Conservation (phyloP, 805 yeast genomes). For the Naumovozyma baii region DNA sequence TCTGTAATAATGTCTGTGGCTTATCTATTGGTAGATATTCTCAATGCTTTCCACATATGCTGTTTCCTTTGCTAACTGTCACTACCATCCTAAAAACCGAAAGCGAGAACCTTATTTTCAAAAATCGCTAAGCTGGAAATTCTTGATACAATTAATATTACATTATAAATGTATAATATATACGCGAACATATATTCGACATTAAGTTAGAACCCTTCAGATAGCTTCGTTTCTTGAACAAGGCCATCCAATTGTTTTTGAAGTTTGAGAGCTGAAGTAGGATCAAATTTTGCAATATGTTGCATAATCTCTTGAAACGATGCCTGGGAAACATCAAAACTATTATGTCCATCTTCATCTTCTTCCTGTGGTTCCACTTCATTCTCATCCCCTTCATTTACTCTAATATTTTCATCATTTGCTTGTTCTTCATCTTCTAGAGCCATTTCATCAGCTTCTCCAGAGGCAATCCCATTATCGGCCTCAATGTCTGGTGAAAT, state of each 20-base stretch:
- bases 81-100: neutral
- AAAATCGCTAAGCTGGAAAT: neutral
- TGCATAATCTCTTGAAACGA: constrained; percentile 24
- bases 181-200: neutral
- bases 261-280: constrained; percentile 17
- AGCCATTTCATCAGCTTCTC: constrained; percentile 26
- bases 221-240: constrained; percentile 19
- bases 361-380: constrained; percentile 17
- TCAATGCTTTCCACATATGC: too few relatives aligned
- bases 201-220: neutral
- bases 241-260: constrained; percentile 17
- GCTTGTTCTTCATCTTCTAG: constrained; percentile 27
- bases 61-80: too few relatives aligned
- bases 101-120: neutral
- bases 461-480: constrained; percentile 27
- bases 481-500: constrained; percentile 13
- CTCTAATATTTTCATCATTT: constrained; percentile 23
- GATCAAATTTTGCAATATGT: constrained; percentile 20
- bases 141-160: neutral
- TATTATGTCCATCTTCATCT: constrained; percentile 14
- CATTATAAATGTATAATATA: neutral
- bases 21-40: too few relatives aligned
- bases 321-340: constrained; percentile 24
- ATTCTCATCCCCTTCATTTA: constrained; percentile 16
- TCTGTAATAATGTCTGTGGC: neutral